Evolutionary conservation across 2,329 filamentous ascomycete species (phyloP), one percentile per base, ranked within the genome.

Genomic region (Fusarium musae): DNA sequence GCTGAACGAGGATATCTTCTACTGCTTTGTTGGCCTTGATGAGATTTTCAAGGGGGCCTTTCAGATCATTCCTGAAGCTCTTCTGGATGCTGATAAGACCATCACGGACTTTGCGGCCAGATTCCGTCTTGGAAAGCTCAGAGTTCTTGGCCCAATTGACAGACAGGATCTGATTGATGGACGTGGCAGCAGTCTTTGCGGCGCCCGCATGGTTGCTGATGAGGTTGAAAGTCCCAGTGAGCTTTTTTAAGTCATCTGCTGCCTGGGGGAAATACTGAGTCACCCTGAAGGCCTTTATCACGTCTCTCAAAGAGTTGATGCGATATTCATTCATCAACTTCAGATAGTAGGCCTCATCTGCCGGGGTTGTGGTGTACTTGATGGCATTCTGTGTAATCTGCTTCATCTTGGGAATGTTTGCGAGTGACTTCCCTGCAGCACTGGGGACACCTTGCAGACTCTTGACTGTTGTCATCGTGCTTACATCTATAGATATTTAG

Each of bases 11-110:
- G 2, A 57, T 30, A 3, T 40, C 16, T 13, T 73, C 59, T 17
- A 75, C 47, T 6, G 44, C 58, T 21, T 75, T 62, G 8, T 69
- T 58, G 9, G 61, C 54, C 44, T 63, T 73, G 47, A 63, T 32
- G 15, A 75, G 69, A 26, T 46, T 69, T 17, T 60, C 57, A 17
- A 75, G 46, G 3, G 65, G 65, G 0, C 59, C 40, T 17, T 43
- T 59, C 13, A 75, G 19, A 9, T 72, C 69, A 13, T 66, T 67
- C 53, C 62, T 74, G 28, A 72, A 40, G 34, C 34, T 54, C 23
- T 12, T 54, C 34, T 54, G 50, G 6, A 54, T 30, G 11, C 16
- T 54, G 19, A 40, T 40, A 28, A 40, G 34, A 21, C 34, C 50
- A 28, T 54, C 50, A 17, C 50, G 34, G 15, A 54, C 34, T n/a